These are phyloP conservation scores for Trichoderma guizhouense DNA, from an alignment of 2,329 filamentous ascomycete genomes.

Conservation along the genomic window DNA sequence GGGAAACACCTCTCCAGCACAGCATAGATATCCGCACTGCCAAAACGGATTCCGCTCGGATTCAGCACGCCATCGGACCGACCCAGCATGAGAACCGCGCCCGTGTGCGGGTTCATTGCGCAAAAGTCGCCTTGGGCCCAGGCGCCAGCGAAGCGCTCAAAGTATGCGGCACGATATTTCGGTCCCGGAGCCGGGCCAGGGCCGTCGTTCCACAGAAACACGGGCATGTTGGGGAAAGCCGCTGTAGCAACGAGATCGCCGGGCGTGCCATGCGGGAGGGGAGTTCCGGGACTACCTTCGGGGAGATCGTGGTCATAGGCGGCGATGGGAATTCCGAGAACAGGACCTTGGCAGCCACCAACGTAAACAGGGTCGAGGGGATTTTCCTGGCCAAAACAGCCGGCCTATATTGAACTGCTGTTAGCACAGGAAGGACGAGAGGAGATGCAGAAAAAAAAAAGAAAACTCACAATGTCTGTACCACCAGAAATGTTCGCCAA, in stretches of 20 bases:
- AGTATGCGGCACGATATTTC: slow-evolving; percentile 60
- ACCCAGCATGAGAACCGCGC: slow-evolving; percentile 63
- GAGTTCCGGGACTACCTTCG: slow-evolving; percentile 39
- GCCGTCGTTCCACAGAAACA: slow-evolving; percentile 60
- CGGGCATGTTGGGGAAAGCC: slow-evolving; percentile 73
- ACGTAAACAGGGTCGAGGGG: slow-evolving; percentile 64
- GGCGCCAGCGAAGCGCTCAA: slow-evolving; percentile 60
- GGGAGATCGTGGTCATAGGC: slow-evolving; percentile 63
- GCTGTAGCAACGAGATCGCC: slow-evolving; percentile 71
- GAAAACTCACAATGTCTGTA: slow-evolving; percentile 63
- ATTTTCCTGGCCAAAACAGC: slow-evolving; percentile 63
- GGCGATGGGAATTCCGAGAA: slow-evolving; percentile 49
- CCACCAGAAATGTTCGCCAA: slow-evolving; percentile 73
- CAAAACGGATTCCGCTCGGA: slow-evolving; percentile 74
- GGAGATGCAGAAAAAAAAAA: background rate
- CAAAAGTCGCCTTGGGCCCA: slow-evolving; percentile 87
- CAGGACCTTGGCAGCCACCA: slow-evolving; percentile 50
- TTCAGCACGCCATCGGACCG: slow-evolving; percentile 78
- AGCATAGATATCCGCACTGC: slow-evolving; percentile 74
- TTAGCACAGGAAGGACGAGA: background rate
- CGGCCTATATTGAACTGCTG: slow-evolving; percentile 38
- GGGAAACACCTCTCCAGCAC: slow-evolving; percentile 67
- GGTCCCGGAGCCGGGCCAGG: slow-evolving; percentile 42
- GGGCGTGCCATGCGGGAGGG: slow-evolving; percentile 56
- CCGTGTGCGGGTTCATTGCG: slow-evolving; percentile 64